phyloP scores from a whole-genome alignment of 176 grass and related monocot species.

The Zoysia japonica region DNA sequence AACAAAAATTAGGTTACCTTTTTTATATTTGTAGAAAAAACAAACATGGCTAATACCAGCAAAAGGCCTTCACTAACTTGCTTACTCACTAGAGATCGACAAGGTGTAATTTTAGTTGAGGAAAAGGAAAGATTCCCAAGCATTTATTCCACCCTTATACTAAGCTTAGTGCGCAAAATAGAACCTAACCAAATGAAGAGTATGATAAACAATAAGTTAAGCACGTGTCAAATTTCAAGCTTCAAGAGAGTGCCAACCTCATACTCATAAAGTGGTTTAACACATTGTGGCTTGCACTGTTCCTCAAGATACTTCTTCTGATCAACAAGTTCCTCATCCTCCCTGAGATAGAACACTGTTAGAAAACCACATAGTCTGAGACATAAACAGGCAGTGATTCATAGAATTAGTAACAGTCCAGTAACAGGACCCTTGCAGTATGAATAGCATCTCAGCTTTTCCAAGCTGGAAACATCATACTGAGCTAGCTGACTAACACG shows the following conservation, averaged over 20 bases:
- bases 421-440: neutral
- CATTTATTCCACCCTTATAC: neutral
- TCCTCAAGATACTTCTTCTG: conserved; percentile 71
- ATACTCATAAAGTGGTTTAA: conserved; percentile 59
- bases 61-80: neutral
- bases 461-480: no score
- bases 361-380: neutral
- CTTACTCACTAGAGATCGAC: neutral
- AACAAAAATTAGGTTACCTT: neutral
- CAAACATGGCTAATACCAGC: neutral
- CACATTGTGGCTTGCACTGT: conserved; percentile 68
- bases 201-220: neutral
- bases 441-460: no score
- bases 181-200: neutral
- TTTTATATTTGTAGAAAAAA: neutral
- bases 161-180: neutral
- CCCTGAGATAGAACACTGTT: conserved; percentile 34
- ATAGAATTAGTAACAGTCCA: neutral
- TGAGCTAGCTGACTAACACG: neutral
- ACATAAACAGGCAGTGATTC: neutral
- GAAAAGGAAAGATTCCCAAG: neutral
- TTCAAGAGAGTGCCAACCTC: conserved; percentile 41
- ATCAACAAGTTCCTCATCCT: conserved; percentile 59
- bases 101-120: neutral
- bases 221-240: neutral